These are phyloP conservation scores for Ceratobasidium sp. DNA, from an alignment of 1,284 basidiomycete species.

Conservation along the genomic window DNA sequence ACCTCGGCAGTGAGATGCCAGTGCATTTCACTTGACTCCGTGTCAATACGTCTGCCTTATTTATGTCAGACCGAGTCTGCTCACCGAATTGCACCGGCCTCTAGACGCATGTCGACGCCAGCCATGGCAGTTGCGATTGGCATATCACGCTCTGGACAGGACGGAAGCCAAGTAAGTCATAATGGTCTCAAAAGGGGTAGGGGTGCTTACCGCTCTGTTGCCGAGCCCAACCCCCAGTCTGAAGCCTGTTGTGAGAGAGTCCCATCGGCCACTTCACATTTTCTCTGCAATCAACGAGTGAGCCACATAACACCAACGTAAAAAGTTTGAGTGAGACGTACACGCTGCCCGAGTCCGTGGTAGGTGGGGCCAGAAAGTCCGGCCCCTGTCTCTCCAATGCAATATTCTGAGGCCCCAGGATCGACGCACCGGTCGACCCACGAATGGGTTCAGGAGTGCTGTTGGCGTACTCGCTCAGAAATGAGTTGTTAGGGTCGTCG, in stretches of 20 bases:
- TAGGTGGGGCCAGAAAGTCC: constrained; percentile 9
- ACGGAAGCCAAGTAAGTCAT: too few relatives aligned
- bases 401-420: constrained; percentile 19
- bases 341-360: constrained; percentile 14
- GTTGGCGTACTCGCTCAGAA: not conserved
- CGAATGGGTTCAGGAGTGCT: not conserved
- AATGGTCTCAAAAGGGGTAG: too few relatives aligned
- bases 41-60: not conserved
- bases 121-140: constrained; percentile 71
- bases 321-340: not conserved
- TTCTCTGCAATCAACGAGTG: constrained; percentile 51
- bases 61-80: constrained; percentile 37
- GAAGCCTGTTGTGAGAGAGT: constrained; percentile 73
- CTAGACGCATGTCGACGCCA: constrained; percentile 76
- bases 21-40: constrained; percentile 43
- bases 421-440: not conserved
- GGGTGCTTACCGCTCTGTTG: constrained; percentile 65
- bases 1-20: constrained; percentile 48
- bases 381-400: constrained; percentile 2
- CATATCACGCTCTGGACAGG: constrained; percentile 53
- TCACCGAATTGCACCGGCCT: constrained; percentile 71
- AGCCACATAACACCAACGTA: too few relatives aligned
- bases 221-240: constrained; percentile 77
- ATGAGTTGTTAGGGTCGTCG: constrained; percentile 18
- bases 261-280: constrained; percentile 79